phyloP scores from a whole-genome alignment of 495 filamentous ascomycete species.

The Rhypophila decipiens region DNA sequence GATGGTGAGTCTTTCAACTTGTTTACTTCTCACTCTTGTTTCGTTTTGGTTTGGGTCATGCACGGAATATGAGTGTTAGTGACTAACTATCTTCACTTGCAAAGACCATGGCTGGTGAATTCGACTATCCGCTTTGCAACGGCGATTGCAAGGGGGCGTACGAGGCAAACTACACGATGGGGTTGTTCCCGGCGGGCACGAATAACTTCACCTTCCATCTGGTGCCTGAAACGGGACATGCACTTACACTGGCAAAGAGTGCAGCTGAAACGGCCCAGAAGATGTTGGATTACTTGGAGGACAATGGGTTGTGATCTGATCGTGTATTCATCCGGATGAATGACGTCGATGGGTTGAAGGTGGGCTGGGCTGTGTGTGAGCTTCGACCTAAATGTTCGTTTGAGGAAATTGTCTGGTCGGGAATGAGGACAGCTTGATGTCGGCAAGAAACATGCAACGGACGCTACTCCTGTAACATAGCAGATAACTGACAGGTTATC shows the following conservation, averaged over 20 bases:
- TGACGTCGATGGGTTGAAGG: too few species aligned
- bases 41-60: too few species aligned
- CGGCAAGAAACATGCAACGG: too few species aligned
- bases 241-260: background rate
- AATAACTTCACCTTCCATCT: slow-evolving; percentile 1
- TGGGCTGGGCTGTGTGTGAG: background rate
- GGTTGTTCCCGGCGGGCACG: slow-evolving; percentile 1
- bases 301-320: background rate
- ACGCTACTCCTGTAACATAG: too few species aligned
- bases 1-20: slow-evolving; percentile 23
- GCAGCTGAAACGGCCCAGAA: background rate
- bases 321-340: too few species aligned
- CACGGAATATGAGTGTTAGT: too few species aligned
- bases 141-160: slow-evolving; percentile 5
- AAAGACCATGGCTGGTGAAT: slow-evolving; percentile 5
- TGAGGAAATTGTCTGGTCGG: too few species aligned
- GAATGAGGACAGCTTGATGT: too few species aligned
- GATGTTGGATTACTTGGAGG: background rate
- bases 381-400: too few species aligned
- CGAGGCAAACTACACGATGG: background rate
- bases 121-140: slow-evolving; percentile 2
- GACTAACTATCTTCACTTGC: too few species aligned
- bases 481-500: too few species aligned
- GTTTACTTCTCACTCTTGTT: background rate
- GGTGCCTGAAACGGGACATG: slow-evolving; percentile 9